These are phyloP conservation scores for Sugiyamaella grinbergsii DNA, from an alignment of 1,139 yeast species.

Conservation along the genomic window DNA sequence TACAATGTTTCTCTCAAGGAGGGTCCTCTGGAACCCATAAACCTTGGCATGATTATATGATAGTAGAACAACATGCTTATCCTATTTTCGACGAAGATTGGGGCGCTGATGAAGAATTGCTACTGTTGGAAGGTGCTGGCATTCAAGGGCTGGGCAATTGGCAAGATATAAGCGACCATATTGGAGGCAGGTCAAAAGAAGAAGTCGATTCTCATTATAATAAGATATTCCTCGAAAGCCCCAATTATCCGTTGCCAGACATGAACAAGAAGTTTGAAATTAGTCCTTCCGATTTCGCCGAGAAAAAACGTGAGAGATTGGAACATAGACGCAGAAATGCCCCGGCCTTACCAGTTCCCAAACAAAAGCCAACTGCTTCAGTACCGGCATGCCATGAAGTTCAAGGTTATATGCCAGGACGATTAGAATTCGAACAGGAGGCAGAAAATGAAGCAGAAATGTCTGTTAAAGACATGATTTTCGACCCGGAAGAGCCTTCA, in stretches of 20 bases:
- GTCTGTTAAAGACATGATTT: slow-evolving; percentile 90
- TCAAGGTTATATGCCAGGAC: slow-evolving; percentile 98
- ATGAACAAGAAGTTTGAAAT: slow-evolving; percentile 68
- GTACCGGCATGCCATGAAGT: slow-evolving; percentile 96
- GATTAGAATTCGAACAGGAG: slow-evolving; percentile 93
- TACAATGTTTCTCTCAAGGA: slow-evolving; percentile 92
- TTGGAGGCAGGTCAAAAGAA: slow-evolving; percentile 88
- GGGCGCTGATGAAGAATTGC: slow-evolving; percentile 98
- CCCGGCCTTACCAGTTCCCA: slow-evolving; percentile 56
- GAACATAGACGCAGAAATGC: slow-evolving; percentile 71
- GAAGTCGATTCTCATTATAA: slow-evolving; percentile 86
- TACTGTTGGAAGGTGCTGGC: slow-evolving; percentile 88
- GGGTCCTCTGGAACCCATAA: slow-evolving; percentile 78
- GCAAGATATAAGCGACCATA: slow-evolving; percentile 95
- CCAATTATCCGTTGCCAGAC: slow-evolving; percentile 70
- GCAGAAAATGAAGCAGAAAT: slow-evolving; percentile 96
- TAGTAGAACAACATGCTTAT: slow-evolving; percentile 91
- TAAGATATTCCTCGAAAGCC: slow-evolving; percentile 65
- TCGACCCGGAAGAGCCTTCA: slow-evolving; percentile 88
- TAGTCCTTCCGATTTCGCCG: slow-evolving; percentile 68
- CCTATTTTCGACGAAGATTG: slow-evolving; percentile 89
- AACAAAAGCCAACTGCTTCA: slow-evolving; percentile 84
- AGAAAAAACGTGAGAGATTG: slow-evolving; percentile 66
- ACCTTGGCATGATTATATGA: slow-evolving; percentile 91
- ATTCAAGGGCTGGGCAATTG: slow-evolving; percentile 92